These are phyloP conservation scores for Dioscorea alata DNA, from an alignment of 106 monocot genomes.

Conservation along the genomic window DNA sequence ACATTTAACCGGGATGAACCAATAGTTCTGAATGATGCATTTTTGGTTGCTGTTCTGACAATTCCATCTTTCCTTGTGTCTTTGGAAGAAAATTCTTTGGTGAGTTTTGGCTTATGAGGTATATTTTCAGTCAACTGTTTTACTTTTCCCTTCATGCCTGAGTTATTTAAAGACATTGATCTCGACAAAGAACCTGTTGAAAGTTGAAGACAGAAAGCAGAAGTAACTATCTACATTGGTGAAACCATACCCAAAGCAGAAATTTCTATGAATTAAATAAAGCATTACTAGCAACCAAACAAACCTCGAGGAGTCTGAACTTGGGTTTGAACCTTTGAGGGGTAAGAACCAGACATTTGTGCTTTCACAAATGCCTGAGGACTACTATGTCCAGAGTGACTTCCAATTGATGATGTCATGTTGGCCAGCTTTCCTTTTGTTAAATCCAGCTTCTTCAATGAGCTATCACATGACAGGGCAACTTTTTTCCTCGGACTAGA, in stretches of 20 bases:
- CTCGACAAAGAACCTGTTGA: conserved; percentile 40
- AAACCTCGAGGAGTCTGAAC: conserved; percentile 48
- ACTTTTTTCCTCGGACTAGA: conserved; percentile 28
- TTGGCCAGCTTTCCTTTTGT: conserved; percentile 23
- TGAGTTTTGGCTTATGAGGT: conserved; percentile 20
- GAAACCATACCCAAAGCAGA: neutral
- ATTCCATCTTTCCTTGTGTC: conserved; percentile 24
- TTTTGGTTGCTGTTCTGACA: conserved; percentile 25
- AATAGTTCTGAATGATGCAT: conserved; percentile 38
- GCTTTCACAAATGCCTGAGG: conserved; percentile 14
- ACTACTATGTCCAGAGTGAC: conserved; percentile 17
- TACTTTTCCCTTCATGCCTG: conserved; percentile 38
- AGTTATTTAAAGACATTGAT: conserved; percentile 41
- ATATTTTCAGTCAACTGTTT: conserved; percentile 32
- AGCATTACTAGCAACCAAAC: neutral
- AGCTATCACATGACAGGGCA: conserved; percentile 34
- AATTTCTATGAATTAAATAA: neutral
- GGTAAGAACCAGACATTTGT: conserved; percentile 10
- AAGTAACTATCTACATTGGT: neutral
- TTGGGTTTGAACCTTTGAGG: conserved; percentile 11
- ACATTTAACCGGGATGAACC: conserved; percentile 11
- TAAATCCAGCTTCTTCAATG: conserved; percentile 38
- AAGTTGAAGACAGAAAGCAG: neutral
- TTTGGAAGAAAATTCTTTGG: conserved; percentile 19
- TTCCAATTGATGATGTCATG: conserved; percentile 6